phyloP scores from a whole-genome alignment of 441 rosid species.

The Brassica balearica region DNA sequence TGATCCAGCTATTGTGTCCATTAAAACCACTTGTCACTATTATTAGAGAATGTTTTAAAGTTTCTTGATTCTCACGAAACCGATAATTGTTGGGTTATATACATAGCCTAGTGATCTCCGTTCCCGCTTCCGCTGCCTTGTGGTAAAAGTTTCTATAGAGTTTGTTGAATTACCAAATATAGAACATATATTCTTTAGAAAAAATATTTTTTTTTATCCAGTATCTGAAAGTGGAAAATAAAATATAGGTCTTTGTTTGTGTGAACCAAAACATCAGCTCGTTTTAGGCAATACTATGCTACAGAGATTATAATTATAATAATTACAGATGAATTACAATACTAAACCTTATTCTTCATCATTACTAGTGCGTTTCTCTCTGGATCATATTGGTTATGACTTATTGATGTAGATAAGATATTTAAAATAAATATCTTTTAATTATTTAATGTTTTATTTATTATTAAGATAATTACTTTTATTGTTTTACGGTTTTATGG shows the following conservation, averaged over 20 bases:
- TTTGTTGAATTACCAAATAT: neutral
- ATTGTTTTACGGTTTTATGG: no score
- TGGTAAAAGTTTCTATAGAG: neutral
- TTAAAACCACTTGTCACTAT: neutral
- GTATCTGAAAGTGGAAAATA: neutral
- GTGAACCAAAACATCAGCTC: neutral
- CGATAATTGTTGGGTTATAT: neutral
- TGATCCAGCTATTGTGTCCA: neutral
- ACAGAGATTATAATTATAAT: no score
- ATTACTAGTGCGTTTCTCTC: no score
- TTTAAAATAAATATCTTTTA: no score
- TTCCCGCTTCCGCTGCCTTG: conserved; percentile 20
- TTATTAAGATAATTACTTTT: no score
- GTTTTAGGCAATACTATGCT: no score
- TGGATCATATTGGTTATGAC: no score
- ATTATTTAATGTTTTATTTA: no score
- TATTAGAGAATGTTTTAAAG: neutral
- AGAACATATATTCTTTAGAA: neutral
- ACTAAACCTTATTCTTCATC: no score
- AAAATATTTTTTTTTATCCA: neutral
- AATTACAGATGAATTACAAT: no score
- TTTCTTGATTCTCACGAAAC: neutral
- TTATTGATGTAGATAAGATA: no score
- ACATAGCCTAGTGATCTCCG: neutral
- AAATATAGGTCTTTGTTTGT: neutral